Evolutionary conservation across 2,329 filamentous ascomycete genomes (phyloP), one percentile per base, ranked within the genome.

Genomic region (Verticillium alfalfae): DNA sequence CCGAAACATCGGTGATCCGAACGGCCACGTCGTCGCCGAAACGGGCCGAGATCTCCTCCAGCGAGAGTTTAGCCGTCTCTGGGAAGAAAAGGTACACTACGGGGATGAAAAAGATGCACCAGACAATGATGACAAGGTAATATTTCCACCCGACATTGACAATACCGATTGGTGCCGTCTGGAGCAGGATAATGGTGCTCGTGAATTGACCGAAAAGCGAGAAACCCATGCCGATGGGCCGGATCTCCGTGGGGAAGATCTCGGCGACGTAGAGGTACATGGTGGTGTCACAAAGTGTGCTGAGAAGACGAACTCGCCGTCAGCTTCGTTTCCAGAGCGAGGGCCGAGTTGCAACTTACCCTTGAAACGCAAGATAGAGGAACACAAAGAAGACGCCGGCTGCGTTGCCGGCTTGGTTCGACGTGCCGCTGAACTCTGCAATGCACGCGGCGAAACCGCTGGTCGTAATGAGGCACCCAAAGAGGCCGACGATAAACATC

Each of bases 1-100:
- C 78, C 0, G 74, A 76, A 0, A 76, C 74, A 64, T 79, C 76
- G 4, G 75, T 79, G 7, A 80, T 67, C 55, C 79, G 71, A 4
- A 81, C 76, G 0, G 79, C 79, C 7, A 82, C 78, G 31, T 83
- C 79, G 58, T 84, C 81, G 7, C 80, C 81, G 60, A 83, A 81
- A 58, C 75, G 76, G 60, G 74, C 68, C 15, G 72, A 75, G 31
- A 81, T 76, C 63, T 81, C 78, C 62, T 81, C 79, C 10, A 81
- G 68, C 0, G 76, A 77, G 49, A 80, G 67, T 13, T 70, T 70
- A 3, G 76, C 75, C 3, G 76, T 78, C 63, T 78, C 76, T 1
- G 76, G 76, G 66, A 71, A 79, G 68, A 73, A 80, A 66, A 79
- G 76, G 67, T 79, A 80, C 41, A 69, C 65, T 31, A 67, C 60